Conservation (phyloP, 768 basidiomycete species). For the Rhizopogon sp. region DNA sequence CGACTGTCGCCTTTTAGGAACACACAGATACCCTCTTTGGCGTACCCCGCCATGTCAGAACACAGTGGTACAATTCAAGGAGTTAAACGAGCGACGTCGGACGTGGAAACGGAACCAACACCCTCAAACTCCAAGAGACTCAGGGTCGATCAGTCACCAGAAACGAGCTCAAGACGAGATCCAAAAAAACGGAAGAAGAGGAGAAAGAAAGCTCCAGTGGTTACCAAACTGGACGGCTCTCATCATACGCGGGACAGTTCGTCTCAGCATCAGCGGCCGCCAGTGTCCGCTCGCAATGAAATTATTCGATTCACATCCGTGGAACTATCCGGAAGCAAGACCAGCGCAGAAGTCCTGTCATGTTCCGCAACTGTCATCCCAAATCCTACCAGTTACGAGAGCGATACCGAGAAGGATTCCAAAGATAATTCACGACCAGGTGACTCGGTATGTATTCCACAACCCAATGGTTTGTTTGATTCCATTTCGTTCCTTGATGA, state of each 20-base stretch:
- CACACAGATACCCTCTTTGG: conserved; percentile 20
- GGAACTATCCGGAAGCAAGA: background rate
- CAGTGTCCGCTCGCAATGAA: conserved; percentile 19
- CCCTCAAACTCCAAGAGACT: conserved; percentile 18
- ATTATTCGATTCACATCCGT: conserved; percentile 22
- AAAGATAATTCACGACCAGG: too few species aligned
- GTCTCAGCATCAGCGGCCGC: conserved; percentile 5
- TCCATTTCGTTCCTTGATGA: background rate
- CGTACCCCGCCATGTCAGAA: conserved; percentile 14
- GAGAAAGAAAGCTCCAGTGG: conserved; percentile 24
- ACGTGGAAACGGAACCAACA: conserved; percentile 10
- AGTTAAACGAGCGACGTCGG: conserved; percentile 20
- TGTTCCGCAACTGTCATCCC: background rate
- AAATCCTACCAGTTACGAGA: background rate
- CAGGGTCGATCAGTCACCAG: conserved; percentile 14
- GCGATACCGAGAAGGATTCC: background rate
- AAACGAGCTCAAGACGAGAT: conserved; percentile 13
- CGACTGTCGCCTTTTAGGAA: background rate
- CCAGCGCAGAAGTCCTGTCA: background rate
- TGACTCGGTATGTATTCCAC: background rate
- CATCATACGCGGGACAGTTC: conserved; percentile 5
- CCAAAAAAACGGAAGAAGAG: conserved; percentile 23
- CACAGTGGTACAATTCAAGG: conserved; percentile 2
- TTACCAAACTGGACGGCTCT: conserved; percentile 12
- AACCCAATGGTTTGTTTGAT: background rate